phyloP scores from a whole-genome alignment of 495 filamentous ascomycete genomes.

The Aspergillus baeticus region DNA sequence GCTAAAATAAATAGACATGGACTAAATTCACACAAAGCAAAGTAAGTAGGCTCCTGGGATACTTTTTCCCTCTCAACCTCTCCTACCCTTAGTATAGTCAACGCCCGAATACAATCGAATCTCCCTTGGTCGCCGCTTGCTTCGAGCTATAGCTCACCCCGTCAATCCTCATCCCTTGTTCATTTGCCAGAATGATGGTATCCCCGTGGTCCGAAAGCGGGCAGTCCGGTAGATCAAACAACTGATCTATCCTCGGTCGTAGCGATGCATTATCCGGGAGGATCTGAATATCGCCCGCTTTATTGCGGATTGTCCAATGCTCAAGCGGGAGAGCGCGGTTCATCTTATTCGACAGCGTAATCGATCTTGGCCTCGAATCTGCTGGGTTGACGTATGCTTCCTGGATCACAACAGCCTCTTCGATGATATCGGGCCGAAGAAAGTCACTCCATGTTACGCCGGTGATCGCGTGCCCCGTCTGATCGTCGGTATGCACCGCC shows the following conservation, averaged over 20 bases:
- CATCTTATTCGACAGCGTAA: background rate
- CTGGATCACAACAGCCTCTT: background rate
- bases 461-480: slow-evolving; percentile 17
- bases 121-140: background rate
- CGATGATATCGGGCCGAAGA: slow-evolving; percentile 1
- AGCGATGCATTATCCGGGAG: background rate
- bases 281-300: background rate
- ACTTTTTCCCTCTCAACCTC: too few relatives aligned
- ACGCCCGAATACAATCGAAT: background rate
- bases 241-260: background rate
- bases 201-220: background rate
- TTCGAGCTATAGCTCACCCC: slow-evolving; percentile 4
- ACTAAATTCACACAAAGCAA: too few relatives aligned
- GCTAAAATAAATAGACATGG: too few relatives aligned
- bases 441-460: slow-evolving; percentile 17
- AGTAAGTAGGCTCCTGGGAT: too few relatives aligned
- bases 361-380: background rate
- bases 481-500: slow-evolving; percentile 27
- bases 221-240: background rate
- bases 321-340: background rate
- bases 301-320: background rate
- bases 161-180: slow-evolving; percentile 3
- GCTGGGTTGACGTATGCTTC: background rate
- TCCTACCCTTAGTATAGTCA: background rate
- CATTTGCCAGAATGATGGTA: background rate